phyloP scores from a whole-genome alignment of 805 yeast species.

The Candida lessepsii region DNA sequence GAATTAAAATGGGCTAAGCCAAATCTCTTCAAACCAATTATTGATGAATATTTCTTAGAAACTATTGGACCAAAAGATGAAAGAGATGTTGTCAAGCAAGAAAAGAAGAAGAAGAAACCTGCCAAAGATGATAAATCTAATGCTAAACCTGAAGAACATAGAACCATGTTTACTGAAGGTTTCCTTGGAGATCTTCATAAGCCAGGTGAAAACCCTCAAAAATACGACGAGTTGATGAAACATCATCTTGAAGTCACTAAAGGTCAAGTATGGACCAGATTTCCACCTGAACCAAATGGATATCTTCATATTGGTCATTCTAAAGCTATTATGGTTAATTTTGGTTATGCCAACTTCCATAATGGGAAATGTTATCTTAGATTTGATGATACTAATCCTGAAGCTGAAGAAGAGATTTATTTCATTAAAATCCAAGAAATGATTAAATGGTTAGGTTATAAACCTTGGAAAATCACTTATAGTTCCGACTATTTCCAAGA shows the following conservation, averaged over 20 bases:
- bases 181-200: conserved; percentile 92
- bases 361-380: conserved; percentile 88
- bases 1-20: conserved; percentile 92
- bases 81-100: conserved; percentile 79
- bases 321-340: conserved; percentile 95
- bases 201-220: conserved; percentile 94
- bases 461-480: conserved; percentile 92
- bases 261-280: conserved; percentile 87
- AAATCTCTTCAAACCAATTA: conserved; percentile 76
- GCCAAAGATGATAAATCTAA: conserved; percentile 18
- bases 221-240: conserved; percentile 76
- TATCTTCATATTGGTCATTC: conserved; percentile 96
- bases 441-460: conserved; percentile 91
- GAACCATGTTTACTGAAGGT: conserved; percentile 94
- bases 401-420: conserved; percentile 93
- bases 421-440: conserved; percentile 80
- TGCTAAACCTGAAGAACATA: conserved; percentile 20
- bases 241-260: conserved; percentile 76
- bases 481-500: conserved; percentile 93
- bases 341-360: conserved; percentile 90
- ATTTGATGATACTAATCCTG: conserved; percentile 98
- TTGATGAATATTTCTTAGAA: conserved; percentile 72
- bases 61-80: conserved; percentile 94
- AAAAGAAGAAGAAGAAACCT: conserved; percentile 60
- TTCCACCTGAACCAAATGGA: conserved; percentile 99